Conservation (phyloP, 202 grass and related monocot species). For the Schoenoplectus tabernaemontani region DNA sequence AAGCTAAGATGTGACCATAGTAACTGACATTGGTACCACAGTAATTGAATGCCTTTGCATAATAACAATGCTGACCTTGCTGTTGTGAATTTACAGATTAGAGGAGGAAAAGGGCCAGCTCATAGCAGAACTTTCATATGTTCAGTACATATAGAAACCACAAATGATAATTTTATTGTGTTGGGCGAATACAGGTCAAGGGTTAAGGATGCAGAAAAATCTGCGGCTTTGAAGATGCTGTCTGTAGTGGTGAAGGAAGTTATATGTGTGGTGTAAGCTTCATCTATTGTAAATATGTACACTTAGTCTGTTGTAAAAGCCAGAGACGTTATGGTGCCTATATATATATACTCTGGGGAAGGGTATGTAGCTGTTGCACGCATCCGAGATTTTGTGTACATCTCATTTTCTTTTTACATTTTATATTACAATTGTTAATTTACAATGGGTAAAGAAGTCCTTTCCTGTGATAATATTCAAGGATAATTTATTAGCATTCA, state of each 20-base stretch:
- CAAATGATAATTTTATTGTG: slow-evolving; percentile 29
- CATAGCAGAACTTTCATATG: slow-evolving; percentile 57
- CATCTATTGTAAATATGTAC: not conserved
- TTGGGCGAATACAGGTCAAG: slow-evolving; percentile 48
- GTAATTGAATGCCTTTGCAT: not conserved
- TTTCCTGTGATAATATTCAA: not conserved
- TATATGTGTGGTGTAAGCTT: slow-evolving; percentile 1
- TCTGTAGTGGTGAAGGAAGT: slow-evolving; percentile 13
- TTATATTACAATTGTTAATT: not conserved
- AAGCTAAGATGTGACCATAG: not conserved
- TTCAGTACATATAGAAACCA: slow-evolving; percentile 51
- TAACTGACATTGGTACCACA: not conserved
- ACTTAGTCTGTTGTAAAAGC: not conserved
- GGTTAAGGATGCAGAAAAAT: slow-evolving; percentile 69
- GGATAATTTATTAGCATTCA: not conserved
- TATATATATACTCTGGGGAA: not conserved
- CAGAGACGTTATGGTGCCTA: not conserved
- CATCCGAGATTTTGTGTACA: not conserved
- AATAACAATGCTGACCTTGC: not conserved
- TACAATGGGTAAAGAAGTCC: not conserved
- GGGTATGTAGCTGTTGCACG: not conserved
- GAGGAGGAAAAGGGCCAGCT: slow-evolving; percentile 58
- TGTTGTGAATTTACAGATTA: slow-evolving; percentile 42
- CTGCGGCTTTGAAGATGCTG: slow-evolving; percentile 57
- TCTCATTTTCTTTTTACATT: not conserved